Conservation (phyloP, 2,329 filamentous ascomycete genomes). For the Monascus ruber region DNA sequence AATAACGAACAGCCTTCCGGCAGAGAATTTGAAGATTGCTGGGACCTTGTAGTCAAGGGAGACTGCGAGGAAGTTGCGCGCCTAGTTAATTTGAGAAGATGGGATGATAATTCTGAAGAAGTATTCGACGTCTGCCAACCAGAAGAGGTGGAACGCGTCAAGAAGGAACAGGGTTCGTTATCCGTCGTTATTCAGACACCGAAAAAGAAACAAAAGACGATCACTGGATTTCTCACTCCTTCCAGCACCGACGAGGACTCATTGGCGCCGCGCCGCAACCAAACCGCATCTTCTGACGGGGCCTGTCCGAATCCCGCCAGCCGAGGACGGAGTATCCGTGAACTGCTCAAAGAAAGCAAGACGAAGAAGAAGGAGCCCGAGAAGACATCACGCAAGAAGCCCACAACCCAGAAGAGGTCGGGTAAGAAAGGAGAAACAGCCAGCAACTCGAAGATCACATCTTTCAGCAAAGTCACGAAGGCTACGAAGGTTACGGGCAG, state of each 20-base stretch:
- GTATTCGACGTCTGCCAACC: slow-evolving; percentile 34
- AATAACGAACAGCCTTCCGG: slow-evolving; percentile 77
- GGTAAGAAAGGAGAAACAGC: slow-evolving; percentile 14
- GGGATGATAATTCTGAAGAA: slow-evolving; percentile 40
- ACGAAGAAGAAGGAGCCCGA: slow-evolving; percentile 8
- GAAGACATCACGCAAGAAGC: slow-evolving; percentile 14
- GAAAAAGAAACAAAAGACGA: slow-evolving; percentile 22
- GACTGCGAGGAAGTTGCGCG: slow-evolving; percentile 80
- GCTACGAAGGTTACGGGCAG: slow-evolving; percentile 9
- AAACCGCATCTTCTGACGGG: slow-evolving; percentile 2
- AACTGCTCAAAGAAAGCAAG: slow-evolving; percentile 12
- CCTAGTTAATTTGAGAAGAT: slow-evolving; percentile 51
- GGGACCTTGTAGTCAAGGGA: slow-evolving; percentile 80
- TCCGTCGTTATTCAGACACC: slow-evolving; percentile 31
- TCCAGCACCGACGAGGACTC: slow-evolving; percentile 28
- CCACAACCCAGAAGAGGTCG: slow-evolving; percentile 9
- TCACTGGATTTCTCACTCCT: slow-evolving; percentile 31
- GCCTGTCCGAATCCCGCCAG: slow-evolving; percentile 19
- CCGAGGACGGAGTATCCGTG: slow-evolving; percentile 15
- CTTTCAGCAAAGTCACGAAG: slow-evolving; percentile 24
- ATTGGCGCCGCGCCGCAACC: slow-evolving; percentile 12
- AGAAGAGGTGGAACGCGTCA: slow-evolving; percentile 34
- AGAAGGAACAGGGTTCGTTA: slow-evolving; percentile 24
- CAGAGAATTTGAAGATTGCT: slow-evolving; percentile 79
- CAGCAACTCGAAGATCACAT: slow-evolving; percentile 19